Base-by-base conservation (phyloP, 2,329 filamentous ascomycete genomes). In the Chalaropsis ovoidea region DNA sequence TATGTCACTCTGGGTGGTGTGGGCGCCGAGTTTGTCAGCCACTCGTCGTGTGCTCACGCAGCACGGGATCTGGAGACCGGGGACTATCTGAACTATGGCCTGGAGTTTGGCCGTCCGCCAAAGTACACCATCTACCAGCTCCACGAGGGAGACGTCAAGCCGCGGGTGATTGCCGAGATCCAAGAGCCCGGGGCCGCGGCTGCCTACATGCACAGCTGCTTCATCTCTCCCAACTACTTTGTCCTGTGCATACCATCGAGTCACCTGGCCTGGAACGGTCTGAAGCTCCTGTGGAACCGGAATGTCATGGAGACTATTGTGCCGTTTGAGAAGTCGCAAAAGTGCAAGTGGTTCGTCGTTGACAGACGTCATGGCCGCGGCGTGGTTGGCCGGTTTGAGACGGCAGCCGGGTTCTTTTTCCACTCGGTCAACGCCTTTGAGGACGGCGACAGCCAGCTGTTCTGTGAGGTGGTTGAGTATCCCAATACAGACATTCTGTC, bases 171-270 rank as follows among this genome's bases (percentile, higher is more conserved):
- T 0, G 89, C 89, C 2, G 85, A 81, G 0, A 82, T 94, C 67
- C 74, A 75, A 0, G 78, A 76, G 2, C 73, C 75, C 3, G 76
- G 78, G 2, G 72, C 80, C 2, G 75, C 76, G 1, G 76, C 87
- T 0, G 86, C 88, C 0, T 95, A 94, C 70, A 83, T 95, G n/a
- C 90, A 95, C 75, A 93, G 89, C 8, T 81, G 93, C 70, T 90
- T 90, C 70, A 74, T 95, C 31, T 87, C 88, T 0, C 76, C 83
- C 17, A 83, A 85, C 70, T 88, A 86, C 70, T 83, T 92, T 1
- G 76, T 94, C 0, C 76, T 95, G 3, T 91, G 87, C 71, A 76
- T 94, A 0, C 91, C 88, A 70, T 84, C 83, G 17, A 80, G 86
- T 0, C 84, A 86, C 68, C 79, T 85, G 49, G 79, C 76, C 1